These are phyloP conservation scores for Straminergon stramineum DNA, from an alignment of 225 moss, liverwort and hornwort genomes.

Conservation along the genomic window DNA sequence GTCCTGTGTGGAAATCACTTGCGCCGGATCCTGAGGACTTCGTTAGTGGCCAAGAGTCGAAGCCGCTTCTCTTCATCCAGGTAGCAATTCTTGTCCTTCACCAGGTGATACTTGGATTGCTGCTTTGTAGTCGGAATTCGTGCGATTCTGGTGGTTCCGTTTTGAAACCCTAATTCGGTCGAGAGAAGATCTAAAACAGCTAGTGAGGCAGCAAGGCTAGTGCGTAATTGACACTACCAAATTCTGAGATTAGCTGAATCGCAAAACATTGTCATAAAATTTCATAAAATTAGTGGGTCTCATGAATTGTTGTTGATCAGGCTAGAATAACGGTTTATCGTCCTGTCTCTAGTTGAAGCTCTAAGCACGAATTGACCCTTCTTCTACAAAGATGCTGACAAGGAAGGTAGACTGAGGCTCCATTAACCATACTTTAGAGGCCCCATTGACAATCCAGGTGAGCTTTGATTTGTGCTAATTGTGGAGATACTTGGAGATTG, in stretches of 20 bases:
- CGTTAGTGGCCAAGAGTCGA: not conserved
- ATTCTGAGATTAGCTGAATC: not conserved
- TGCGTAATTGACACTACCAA: not conserved
- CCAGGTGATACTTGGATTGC: not conserved
- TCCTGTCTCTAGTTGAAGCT: not conserved
- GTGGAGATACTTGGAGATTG: not conserved
- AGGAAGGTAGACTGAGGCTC: not conserved
- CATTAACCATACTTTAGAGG: not conserved
- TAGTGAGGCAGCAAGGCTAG: not conserved
- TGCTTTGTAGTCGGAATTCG: not conserved
- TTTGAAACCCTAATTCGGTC: not conserved
- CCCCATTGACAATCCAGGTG: not conserved
- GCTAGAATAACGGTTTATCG: not conserved
- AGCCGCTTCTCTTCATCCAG: constrained; percentile 16
- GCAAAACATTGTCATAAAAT: not conserved
- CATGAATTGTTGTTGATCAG: not conserved
- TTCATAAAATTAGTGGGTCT: not conserved
- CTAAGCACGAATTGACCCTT: not conserved
- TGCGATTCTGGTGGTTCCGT: not conserved
- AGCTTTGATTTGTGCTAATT: not conserved
- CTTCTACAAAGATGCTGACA: not conserved
- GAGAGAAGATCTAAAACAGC: not conserved
- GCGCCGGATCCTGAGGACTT: not conserved
- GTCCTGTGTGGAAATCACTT: constrained; percentile 11
- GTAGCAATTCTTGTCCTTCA: not conserved